These are phyloP conservation scores for Diaporthe velutina DNA, from an alignment of 2,329 filamentous ascomycete species.

Conservation along the genomic window DNA sequence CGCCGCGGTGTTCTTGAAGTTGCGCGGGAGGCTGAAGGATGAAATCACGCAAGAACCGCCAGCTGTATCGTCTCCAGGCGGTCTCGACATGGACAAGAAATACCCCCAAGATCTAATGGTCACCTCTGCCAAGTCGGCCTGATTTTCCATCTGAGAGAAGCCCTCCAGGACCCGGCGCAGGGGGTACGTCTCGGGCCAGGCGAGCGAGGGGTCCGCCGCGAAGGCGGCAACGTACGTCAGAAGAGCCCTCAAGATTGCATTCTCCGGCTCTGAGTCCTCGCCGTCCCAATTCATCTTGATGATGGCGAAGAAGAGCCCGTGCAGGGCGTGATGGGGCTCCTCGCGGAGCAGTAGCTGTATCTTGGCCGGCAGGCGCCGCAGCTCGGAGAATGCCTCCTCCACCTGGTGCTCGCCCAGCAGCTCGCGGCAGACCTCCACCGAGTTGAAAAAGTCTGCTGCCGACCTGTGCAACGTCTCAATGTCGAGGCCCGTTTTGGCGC, in stretches of 20 bases:
- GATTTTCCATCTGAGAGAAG: background rate
- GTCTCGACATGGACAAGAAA: background rate
- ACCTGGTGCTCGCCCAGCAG: background rate
- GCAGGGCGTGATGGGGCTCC: slow-evolving; percentile 13
- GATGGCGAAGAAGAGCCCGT: slow-evolving; percentile 2
- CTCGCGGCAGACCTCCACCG: background rate
- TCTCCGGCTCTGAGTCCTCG: background rate
- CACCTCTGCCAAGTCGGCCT: background rate
- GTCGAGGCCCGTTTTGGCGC: background rate
- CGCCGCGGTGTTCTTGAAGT: background rate
- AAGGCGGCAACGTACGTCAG: slow-evolving; percentile 1
- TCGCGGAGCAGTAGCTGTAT: background rate
- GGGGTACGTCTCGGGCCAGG: slow-evolving; percentile 1
- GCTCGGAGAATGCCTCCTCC: background rate
- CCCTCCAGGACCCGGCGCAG: slow-evolving; percentile 1
- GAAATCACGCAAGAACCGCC: background rate
- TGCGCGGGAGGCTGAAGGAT: background rate
- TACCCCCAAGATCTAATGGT: slow-evolving; percentile 13
- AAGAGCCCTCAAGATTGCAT: background rate
- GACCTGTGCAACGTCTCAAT: background rate
- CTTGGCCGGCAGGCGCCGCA: background rate
- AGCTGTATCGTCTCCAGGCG: background rate
- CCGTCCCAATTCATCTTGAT: slow-evolving; percentile 28
- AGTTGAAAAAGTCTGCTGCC: slow-evolving; percentile 5
- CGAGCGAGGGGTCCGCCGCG: slow-evolving; percentile 2